A percentile compares a stretch with the other conserved stretches of the same genome.
Conservation (phyloP, 768 basidiomycete species). For the Dictyophora rubrovolvata region DNA sequence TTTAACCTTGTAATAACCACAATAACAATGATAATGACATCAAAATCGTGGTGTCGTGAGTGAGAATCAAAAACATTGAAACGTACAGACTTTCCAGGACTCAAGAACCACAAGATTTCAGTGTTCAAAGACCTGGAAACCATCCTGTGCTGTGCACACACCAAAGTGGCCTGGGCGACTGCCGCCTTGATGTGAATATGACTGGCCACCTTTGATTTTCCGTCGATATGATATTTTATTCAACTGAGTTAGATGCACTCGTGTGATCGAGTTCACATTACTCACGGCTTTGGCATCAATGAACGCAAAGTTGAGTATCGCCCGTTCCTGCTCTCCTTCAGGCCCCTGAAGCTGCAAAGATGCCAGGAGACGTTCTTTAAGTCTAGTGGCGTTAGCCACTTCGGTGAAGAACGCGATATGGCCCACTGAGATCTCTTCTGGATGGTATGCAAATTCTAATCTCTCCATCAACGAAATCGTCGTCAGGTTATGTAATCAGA, state of each 20-base stretch:
- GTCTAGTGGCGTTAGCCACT: constrained; percentile 49
- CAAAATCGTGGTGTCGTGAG: not conserved
- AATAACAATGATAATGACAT: not conserved
- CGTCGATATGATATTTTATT: not conserved
- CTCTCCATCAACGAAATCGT: constrained; percentile 35
- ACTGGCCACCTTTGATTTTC: constrained; percentile 61
- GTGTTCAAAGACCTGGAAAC: constrained; percentile 85
- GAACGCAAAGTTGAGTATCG: constrained; percentile 83
- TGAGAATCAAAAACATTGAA: not conserved
- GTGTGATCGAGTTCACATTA: constrained; percentile 3
- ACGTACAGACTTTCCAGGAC: constrained; percentile 76
- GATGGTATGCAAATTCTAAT: constrained; percentile 46
- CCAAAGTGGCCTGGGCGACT: constrained; percentile 69
- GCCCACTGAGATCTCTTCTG: constrained; percentile 28
- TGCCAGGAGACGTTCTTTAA: constrained; percentile 58
- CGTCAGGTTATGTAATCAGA: not conserved
- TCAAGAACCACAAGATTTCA: constrained; percentile 80
- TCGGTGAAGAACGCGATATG: constrained; percentile 58
- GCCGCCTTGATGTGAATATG: constrained; percentile 74
- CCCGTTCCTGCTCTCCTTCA: constrained; percentile 58
- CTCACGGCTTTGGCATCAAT: constrained; percentile 76
- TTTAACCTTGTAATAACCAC: constrained; percentile 50
- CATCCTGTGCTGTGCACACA: constrained; percentile 46
- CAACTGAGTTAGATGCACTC: not conserved
- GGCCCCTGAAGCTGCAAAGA: constrained; percentile 53